Percentiles rank a stretch among this genome's conserved stretches.
Conservation (phyloP, 495 filamentous ascomycete genomes). For the Cairneyella variabilis region DNA sequence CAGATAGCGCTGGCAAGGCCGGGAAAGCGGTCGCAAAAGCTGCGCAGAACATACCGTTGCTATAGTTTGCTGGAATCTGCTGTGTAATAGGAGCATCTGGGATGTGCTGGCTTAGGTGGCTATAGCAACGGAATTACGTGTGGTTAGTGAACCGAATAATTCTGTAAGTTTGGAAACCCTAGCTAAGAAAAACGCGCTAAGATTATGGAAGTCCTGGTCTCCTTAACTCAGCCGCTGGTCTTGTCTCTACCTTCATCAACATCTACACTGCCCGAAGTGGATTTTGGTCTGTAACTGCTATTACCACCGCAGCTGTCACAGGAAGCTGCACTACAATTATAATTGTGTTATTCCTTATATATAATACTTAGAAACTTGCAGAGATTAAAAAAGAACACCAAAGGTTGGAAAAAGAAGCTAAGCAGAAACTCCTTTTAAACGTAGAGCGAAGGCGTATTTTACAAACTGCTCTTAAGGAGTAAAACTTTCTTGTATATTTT, state of each 20-base stretch:
- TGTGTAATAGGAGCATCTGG: conserved; percentile 6
- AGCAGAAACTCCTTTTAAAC: neutral
- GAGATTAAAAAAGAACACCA: neutral
- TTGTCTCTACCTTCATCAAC: conserved; percentile 10
- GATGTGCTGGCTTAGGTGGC: conserved; percentile 5
- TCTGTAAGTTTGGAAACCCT: neutral
- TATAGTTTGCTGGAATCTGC: conserved; percentile 4
- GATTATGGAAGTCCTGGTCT: conserved; percentile 8
- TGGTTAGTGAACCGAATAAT: conserved; percentile 8
- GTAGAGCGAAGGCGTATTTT: neutral
- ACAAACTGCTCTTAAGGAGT: too few relatives aligned
- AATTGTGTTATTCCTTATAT: neutral
- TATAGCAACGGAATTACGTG: conserved; percentile 1
- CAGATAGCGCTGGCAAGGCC: conserved; percentile 1
- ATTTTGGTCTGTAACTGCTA: conserved; percentile 11
- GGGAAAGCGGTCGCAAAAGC: conserved; percentile 11
- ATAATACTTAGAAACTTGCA: neutral
- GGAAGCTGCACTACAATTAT: neutral
- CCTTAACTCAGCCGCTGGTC: conserved; percentile 7
- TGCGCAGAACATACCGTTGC: conserved; percentile 1
- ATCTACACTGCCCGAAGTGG: conserved; percentile 11
- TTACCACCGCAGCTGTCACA: neutral
- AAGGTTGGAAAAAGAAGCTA: neutral
- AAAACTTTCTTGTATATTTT: too few relatives aligned
- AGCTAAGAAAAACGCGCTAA: neutral